Evolutionary conservation across 768 basidiomycete species (phyloP), one percentile per base, ranked within the genome.

Genomic region (Collybia sordida): DNA sequence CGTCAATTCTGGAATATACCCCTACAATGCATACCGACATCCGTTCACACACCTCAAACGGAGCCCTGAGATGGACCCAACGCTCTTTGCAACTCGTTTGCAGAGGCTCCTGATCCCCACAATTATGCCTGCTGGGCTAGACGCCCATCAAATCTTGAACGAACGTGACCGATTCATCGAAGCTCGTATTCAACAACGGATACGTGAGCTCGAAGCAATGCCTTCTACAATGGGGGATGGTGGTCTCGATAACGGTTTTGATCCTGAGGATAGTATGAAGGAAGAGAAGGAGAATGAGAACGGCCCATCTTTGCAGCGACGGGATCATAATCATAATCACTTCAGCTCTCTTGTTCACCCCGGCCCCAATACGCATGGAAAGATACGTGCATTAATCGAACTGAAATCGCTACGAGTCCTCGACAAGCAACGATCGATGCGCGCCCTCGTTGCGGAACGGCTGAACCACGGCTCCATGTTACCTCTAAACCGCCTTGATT

Each of bases 81-180:
- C 75, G 37, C 69, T 83, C 49, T 85, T 82, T 57, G 82, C 85
- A 1, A 87, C 86, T 23, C 85, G 86, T 27, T 74, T 91, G 23
- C 90, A 92, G 61, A 80, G 89, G 3, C 79, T 93, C 19, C 72
- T 98, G 37, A 78, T 98, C 17, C 97, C 97, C 0, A 89, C 89
- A 6, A 72, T 98, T 53, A 90, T 92, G 83, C 96, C 97, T 0
- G 71, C 79, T 8, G 96, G 96, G 14, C 82, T 99, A 24, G 97
- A 99, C 65, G 90, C 95, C 3, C 88, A 95, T 58, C 83, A 92
- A 56, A 79, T 98, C 52, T 78, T 94, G 60, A 88, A 91, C 55
- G 97, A 99, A 69, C 84, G 96, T 5, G 92, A 96, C 56, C 81
- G 91, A 8, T 95, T 84, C 66, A 83, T 98, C 49, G 91, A 97